Evolutionary conservation across 2,329 filamentous ascomycete species (phyloP).

Genomic region (Coniochaeta ligniaria): DNA sequence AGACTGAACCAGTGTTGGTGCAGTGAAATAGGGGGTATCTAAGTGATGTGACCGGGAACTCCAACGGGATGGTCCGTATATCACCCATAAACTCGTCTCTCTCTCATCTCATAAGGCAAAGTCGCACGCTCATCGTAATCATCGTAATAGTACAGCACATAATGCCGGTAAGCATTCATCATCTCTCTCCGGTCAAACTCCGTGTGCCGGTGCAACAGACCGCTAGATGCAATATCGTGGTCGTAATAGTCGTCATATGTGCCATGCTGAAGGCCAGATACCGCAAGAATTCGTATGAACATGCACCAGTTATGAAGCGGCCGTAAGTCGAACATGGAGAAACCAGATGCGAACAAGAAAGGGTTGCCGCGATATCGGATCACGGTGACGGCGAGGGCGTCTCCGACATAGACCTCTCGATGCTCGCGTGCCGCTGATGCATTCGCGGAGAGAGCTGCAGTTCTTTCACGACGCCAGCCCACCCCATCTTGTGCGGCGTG

Average conservation of each 20-base stretch:
- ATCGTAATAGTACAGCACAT: background rate
- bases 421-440: conserved; percentile 55
- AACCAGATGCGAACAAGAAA: background rate
- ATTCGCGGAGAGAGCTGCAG: conserved; percentile 54
- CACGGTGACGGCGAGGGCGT: conserved; percentile 16
- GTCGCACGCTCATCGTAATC: background rate
- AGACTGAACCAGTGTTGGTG: background rate
- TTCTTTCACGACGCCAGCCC: conserved; percentile 57
- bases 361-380: background rate
- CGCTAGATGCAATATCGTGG: background rate
- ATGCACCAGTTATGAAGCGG: background rate
- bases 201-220: background rate
- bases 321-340: background rate
- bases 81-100: background rate
- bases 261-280: background rate
- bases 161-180: background rate
- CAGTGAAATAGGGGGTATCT: conserved; percentile 1
- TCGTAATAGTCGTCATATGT: background rate
- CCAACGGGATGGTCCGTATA: background rate
- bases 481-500: conserved; percentile 44
- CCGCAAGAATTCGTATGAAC: background rate
- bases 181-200: background rate
- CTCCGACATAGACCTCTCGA: conserved; percentile 49
- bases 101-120: background rate
- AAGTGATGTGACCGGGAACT: background rate